Percentiles rank a stretch among this genome's conserved stretches.
Evolutionary conservation across 129 eudicot species (phyloP).

Genomic region (Lonicera japonica): DNA sequence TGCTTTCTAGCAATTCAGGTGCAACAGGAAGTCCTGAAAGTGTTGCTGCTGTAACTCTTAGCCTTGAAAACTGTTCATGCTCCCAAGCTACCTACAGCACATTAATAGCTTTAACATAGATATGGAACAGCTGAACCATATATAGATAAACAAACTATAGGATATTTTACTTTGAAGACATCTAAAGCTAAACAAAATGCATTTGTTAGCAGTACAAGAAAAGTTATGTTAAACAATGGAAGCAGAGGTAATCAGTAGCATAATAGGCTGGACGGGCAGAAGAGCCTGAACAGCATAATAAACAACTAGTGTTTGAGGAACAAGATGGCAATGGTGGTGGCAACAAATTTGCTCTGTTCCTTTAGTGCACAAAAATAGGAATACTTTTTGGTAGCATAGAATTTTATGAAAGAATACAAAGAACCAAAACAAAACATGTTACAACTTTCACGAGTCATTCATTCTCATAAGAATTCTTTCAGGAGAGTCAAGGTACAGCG

Average conservation of each 20-base stretch:
- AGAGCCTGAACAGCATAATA: neutral
- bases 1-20: constrained; percentile 66
- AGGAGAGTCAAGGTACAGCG: neutral
- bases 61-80: constrained; percentile 96
- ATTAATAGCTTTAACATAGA: constrained; percentile 28
- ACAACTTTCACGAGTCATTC: neutral
- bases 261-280: neutral
- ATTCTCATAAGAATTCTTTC: neutral
- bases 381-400: neutral
- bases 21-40: constrained; percentile 71
- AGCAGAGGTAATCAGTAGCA: too few species aligned
- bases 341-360: too few species aligned
- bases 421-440: neutral
- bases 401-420: neutral
- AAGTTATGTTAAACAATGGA: too few species aligned
- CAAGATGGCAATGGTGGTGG: neutral
- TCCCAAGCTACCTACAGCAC: constrained; percentile 95
- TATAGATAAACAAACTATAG: neutral
- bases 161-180: neutral
- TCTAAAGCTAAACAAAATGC: neutral
- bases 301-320: neutral
- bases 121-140: constrained; percentile 1
- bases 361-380: neutral
- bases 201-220: neutral
- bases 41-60: constrained; percentile 94